Percentiles rank a stretch among this genome's conserved stretches.
Conservation (phyloP, 306 rosid genomes). For the Sicyos baderoa region DNA sequence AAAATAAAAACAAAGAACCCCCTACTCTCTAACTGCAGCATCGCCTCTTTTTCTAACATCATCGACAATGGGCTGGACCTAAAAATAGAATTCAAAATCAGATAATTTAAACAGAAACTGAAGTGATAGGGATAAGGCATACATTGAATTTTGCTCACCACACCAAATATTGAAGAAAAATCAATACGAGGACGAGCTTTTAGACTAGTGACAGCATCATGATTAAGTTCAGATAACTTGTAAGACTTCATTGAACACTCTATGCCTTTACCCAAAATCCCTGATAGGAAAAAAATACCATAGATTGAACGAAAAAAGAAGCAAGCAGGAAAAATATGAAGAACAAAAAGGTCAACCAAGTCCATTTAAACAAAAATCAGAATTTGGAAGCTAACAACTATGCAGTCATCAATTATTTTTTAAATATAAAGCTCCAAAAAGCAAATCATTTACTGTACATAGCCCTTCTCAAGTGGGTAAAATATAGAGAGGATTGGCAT, state of each 20-base stretch:
- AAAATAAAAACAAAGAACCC: neutral
- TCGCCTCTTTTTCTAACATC: constrained; percentile 77
- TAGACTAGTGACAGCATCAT: constrained; percentile 51
- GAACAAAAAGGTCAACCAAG: neutral
- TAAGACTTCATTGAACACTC: constrained; percentile 67
- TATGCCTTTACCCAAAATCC: constrained; percentile 29
- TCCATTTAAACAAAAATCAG: neutral
- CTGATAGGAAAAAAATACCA: constrained; percentile 21
- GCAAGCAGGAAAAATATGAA: neutral
- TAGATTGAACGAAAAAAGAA: neutral
- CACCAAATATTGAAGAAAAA: constrained; percentile 74
- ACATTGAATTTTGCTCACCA: constrained; percentile 30
- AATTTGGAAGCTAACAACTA: neutral
- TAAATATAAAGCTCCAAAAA: neutral
- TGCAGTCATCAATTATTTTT: neutral
- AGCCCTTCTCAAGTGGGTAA: neutral
- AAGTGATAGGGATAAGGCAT: neutral
- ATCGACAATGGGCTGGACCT: constrained; percentile 94
- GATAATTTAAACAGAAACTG: constrained; percentile 7
- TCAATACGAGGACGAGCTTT: constrained; percentile 89
- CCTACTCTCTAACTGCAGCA: constrained; percentile 72
- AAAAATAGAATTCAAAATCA: constrained; percentile 8
- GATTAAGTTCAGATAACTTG: constrained; percentile 56
- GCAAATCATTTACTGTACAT: neutral
- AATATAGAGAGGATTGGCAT: neutral